Base-by-base conservation (phyloP, 805 yeast genomes). In the Sungouiozyma intestinalis region DNA sequence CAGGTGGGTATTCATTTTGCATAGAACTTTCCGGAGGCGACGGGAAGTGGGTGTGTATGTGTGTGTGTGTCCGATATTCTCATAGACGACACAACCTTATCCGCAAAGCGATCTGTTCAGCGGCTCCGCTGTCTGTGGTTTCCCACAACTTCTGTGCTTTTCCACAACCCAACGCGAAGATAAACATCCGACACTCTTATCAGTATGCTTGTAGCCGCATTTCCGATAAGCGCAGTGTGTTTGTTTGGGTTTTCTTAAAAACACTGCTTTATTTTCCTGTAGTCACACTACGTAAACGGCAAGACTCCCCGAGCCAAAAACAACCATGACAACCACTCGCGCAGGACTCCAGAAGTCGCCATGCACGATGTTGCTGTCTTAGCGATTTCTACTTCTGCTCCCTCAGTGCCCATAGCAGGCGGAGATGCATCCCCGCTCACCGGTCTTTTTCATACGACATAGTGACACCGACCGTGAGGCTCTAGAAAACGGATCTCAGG, bases 1-100 rank as follows among this genome's bases (percentile, higher is more conserved):
- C 92, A 90, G 64, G 96, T 85, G 38, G 97, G 97, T 36, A 84
- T 92, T 46, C 97, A 90, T 64, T 92, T 92, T 66, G 95, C 96
- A 44, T 88, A 37, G 40, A 11, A 6, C n/a, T n/a, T n/a, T n/a
- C n/a, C n/a, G n/a, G n/a, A n/a, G n/a, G n/a, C n/a, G n/a, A n/a
- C n/a, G n/a, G n/a, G n/a, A n/a, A n/a, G n/a, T n/a, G n/a, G n/a
- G n/a, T n/a, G n/a, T n/a, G n/a, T n/a, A n/a, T n/a, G n/a, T n/a
- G n/a, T n/a, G n/a, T n/a, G n/a, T n/a, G n/a, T n/a, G n/a, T n/a
- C n/a, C n/a, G n/a, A n/a, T n/a, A n/a, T n/a, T n/a, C n/a, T n/a
- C n/a, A n/a, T n/a, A n/a, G n/a, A n/a, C n/a, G n/a, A n/a, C n/a
- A n/a, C n/a, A n/a, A n/a, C n/a, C n/a, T n/a, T n/a, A n/a, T n/a